Evolutionary conservation across 2,329 filamentous ascomycete genomes (phyloP).

Genomic region (Nigrograna mackinnonii): DNA sequence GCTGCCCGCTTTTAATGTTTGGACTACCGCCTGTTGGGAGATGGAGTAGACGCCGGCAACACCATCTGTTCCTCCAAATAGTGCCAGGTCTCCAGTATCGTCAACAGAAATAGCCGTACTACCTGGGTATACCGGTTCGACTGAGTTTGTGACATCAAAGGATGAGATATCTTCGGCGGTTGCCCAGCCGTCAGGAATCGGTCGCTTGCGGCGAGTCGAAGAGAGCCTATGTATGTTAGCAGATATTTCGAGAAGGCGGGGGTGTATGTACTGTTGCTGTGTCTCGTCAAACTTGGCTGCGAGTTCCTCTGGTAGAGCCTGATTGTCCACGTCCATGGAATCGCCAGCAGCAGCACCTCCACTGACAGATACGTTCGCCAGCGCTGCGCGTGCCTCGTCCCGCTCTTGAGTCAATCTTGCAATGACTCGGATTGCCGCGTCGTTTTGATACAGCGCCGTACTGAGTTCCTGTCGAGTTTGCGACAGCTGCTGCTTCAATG

Average conservation of each 20-base stretch:
- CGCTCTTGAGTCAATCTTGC: slow-evolving; percentile 87
- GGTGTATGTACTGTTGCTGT: slow-evolving; percentile 70
- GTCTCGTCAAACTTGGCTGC: slow-evolving; percentile 76
- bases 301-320: slow-evolving; percentile 73
- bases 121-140: slow-evolving; percentile 63
- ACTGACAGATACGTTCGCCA: slow-evolving; percentile 82
- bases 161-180: slow-evolving; percentile 70
- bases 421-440: slow-evolving; percentile 95
- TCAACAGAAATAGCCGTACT: slow-evolving; percentile 62
- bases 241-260: background rate
- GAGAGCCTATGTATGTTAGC: slow-evolving; percentile 66
- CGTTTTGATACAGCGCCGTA: slow-evolving; percentile 93
- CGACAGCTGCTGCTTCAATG: slow-evolving; percentile 83
- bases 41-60: slow-evolving; percentile 79
- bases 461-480: slow-evolving; percentile 93
- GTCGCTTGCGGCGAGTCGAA: slow-evolving; percentile 85
- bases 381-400: slow-evolving; percentile 86
- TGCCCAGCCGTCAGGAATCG: slow-evolving; percentile 83
- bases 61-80: slow-evolving; percentile 76
- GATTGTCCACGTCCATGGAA: slow-evolving; percentile 89
- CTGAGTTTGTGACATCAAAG: slow-evolving; percentile 58
- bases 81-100: slow-evolving; percentile 65
- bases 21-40: slow-evolving; percentile 73
- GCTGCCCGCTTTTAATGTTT: slow-evolving; percentile 65
- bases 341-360: slow-evolving; percentile 61